Base-by-base conservation (phyloP, 2,329 filamentous ascomycete genomes). In the Neofusicoccum umdonicola region DNA sequence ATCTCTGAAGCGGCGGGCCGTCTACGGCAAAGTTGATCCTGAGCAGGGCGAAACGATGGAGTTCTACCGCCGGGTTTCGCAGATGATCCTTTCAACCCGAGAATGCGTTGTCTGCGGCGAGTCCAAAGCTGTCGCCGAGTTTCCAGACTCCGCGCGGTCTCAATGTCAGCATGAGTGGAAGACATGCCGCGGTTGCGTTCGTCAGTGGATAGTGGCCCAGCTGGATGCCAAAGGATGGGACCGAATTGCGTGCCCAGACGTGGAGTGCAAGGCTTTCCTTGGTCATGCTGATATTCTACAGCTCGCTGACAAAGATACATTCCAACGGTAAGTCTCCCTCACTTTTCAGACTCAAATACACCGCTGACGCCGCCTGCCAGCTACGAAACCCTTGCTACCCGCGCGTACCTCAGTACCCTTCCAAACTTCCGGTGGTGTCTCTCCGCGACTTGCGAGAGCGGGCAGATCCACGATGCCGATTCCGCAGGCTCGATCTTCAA, bases 351-450 rank as follows among this genome's bases (percentile, higher is more conserved):
- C 13, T 34, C n/a, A 12, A 37, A 11, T 39, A 4, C 37, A 39
- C 37, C 11, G 37, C 37, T 39, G 13, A 39, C 37, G 13, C 13
- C 8, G 37, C 8, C 9, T 3, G 11, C 31, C 19, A 71, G 68
- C 9, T 75, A 85, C 66, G 80, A 84, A 58, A 73, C 70, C 0
- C 72, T 85, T 39, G 72, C 79, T 5, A 73, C 81, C 3, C 77
- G 80, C 17, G 77, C 78, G 11, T 79, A 78, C 11, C 73, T 86
- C 62, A 77, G 79, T 17, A 70, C 74, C 19, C 73, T 80, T 1
- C 74, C 78, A 0, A 80, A 80, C 37, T 87, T 86, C 67, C 71
- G 80, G 13, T 86, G 83, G 81, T 88, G 85, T 68, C 78, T 84
- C 1, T 64, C 66, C 7, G 74, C 82, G 0, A 76, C 74, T 2